Conservation (phyloP, 345 rosid genomes). For the Populus euphratica region DNA sequence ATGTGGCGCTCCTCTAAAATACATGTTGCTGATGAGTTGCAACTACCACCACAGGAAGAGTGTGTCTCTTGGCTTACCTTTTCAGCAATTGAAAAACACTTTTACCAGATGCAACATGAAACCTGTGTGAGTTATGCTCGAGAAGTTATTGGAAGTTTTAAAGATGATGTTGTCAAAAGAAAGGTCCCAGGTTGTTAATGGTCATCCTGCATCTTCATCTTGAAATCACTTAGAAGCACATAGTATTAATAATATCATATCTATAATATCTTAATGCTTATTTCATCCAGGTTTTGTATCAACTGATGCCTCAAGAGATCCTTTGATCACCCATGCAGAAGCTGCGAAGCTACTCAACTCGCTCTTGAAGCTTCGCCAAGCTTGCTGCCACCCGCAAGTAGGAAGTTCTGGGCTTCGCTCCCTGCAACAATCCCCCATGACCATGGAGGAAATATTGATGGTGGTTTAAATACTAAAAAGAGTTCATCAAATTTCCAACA, state of each 20-base stretch:
- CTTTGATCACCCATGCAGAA: slow-evolving; percentile 67
- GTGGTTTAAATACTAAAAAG: slow-evolving; percentile 29
- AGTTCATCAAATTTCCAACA: background rate
- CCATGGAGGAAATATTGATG: slow-evolving; percentile 90
- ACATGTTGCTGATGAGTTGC: slow-evolving; percentile 87
- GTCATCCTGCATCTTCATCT: slow-evolving; percentile 23
- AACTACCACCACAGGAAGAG: slow-evolving; percentile 91
- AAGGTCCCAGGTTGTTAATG: slow-evolving; percentile 45
- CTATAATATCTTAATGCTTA: slow-evolving; percentile 2
- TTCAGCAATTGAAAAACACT: slow-evolving; percentile 90
- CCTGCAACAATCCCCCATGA: slow-evolving; percentile 88
- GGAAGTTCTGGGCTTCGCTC: slow-evolving; percentile 94
- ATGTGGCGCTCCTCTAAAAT: slow-evolving; percentile 97
- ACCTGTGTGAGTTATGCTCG: slow-evolving; percentile 85
- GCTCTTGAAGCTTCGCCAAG: slow-evolving; percentile 96
- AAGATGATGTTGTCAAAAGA: slow-evolving; percentile 71
- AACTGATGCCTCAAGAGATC: slow-evolving; percentile 41
- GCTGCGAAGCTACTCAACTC: slow-evolving; percentile 85
- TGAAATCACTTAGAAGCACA: slow-evolving; percentile 10
- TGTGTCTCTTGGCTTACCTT: slow-evolving; percentile 78
- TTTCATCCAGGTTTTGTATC: slow-evolving; percentile 42
- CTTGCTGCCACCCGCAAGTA: slow-evolving; percentile 99
- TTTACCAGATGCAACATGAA: slow-evolving; percentile 94
- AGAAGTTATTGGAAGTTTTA: slow-evolving; percentile 81
- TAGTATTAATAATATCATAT: slow-evolving; percentile 1